A percentile compares a stretch with the other conserved stretches of the same genome.
Evolutionary conservation across 1,284 basidiomycete genomes (phyloP).

Genomic region (Malassezia restricta): DNA sequence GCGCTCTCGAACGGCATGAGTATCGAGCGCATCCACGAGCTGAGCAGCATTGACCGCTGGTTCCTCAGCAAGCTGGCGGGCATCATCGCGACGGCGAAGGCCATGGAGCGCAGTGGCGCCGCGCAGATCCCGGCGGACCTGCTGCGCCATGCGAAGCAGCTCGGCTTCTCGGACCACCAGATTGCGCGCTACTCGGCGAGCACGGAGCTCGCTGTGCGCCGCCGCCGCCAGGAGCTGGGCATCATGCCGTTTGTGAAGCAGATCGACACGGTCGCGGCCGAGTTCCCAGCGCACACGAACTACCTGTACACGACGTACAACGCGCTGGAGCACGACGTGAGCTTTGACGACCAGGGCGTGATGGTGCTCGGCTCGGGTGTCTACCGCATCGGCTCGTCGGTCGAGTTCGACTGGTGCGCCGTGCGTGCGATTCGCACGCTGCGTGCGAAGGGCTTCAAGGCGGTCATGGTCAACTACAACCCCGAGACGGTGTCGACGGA

Average conservation of each 20-base stretch:
- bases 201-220: constrained; percentile 76
- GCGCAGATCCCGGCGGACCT: constrained; percentile 58
- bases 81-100: constrained; percentile 27
- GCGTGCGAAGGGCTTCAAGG: constrained; percentile 83
- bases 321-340: constrained; percentile 77
- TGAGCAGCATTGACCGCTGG: constrained; percentile 97
- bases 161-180: constrained; percentile 90
- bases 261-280: constrained; percentile 95
- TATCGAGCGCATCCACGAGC: constrained; percentile 88
- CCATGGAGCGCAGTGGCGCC: constrained; percentile 56
- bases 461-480: constrained; percentile 99
- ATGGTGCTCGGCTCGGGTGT: constrained; percentile 97
- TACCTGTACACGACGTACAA: constrained; percentile 98
- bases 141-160: constrained; percentile 76
- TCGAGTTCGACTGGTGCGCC: constrained; percentile 99
- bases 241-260: constrained; percentile 92
- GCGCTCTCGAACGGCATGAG: constrained; percentile 80
- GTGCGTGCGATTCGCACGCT: constrained; percentile 91
- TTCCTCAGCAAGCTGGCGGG: constrained; percentile 74
- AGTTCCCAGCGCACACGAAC: constrained; percentile 97
- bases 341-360: constrained; percentile 78
- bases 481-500: constrained; percentile 98
- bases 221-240: constrained; percentile 67
- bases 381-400: constrained; percentile 94
- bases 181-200: constrained; percentile 68